phyloP scores from a whole-genome alignment of 441 rosid genomes.

The Sinapis alba region DNA sequence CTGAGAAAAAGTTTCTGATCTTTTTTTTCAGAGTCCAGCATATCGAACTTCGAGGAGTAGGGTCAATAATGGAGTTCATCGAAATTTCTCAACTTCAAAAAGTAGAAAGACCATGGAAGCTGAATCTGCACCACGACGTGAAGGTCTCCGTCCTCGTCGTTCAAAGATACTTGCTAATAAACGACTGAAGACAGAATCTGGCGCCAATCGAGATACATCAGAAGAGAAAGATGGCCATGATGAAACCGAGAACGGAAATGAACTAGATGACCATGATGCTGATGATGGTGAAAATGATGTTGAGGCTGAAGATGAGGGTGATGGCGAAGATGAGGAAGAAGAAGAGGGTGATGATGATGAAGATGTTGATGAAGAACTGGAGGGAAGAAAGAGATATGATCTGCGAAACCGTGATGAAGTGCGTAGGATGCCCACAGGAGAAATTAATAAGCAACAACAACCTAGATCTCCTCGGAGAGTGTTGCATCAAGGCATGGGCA shows the following conservation, averaged over 20 bases:
- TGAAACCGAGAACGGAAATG: slow-evolving; percentile 88
- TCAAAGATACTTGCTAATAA: slow-evolving; percentile 60
- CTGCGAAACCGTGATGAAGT: slow-evolving; percentile 96
- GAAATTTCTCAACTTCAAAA: slow-evolving; percentile 61
- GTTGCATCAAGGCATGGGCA: slow-evolving; percentile 96
- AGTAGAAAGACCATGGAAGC: slow-evolving; percentile 53
- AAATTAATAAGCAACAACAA: slow-evolving; percentile 81
- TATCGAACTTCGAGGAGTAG: slow-evolving; percentile 64
- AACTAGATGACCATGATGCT: slow-evolving; percentile 72
- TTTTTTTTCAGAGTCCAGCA: slow-evolving; percentile 59
- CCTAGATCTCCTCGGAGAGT: slow-evolving; percentile 91
- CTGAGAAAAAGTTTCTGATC: slow-evolving; percentile 34
- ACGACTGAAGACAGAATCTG: slow-evolving; percentile 60
- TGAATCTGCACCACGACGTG: slow-evolving; percentile 84
- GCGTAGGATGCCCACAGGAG: slow-evolving; percentile 78
- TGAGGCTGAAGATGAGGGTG: slow-evolving; percentile 60
- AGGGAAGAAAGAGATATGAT: slow-evolving; percentile 96
- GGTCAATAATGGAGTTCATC: slow-evolving; percentile 58
- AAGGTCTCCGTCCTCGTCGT: slow-evolving; percentile 96
- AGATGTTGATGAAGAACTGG: slow-evolving; percentile 91
- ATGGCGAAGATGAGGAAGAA: slow-evolving; percentile 73
- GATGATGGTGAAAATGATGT: slow-evolving; percentile 75
- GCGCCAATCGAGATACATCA: slow-evolving; percentile 68
- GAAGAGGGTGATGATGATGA: slow-evolving; percentile 74
- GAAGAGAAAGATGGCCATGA: slow-evolving; percentile 80